Conservation (phyloP, 345 rosid genomes). For the Eucalyptus pauciflora region DNA sequence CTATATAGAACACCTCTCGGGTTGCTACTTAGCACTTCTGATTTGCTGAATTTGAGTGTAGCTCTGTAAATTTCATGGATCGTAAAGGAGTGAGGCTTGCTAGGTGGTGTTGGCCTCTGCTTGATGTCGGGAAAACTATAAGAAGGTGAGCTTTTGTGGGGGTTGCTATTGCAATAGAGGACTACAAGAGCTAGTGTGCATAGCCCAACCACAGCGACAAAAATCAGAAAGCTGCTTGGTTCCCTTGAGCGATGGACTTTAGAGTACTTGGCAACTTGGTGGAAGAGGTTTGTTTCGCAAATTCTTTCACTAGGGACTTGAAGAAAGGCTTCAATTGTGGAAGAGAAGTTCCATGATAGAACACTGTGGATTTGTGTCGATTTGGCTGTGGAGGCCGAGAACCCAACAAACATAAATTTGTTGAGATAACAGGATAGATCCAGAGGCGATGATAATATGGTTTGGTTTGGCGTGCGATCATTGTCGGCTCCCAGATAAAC, state of each 20-base stretch:
- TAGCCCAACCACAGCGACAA: background rate
- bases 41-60: background rate
- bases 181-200: background rate
- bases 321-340: background rate
- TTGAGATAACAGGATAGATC: background rate
- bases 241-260: background rate
- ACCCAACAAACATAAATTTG: conserved; percentile 12
- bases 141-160: background rate
- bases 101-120: background rate
- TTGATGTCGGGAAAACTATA: background rate
- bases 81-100: background rate
- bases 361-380: background rate
- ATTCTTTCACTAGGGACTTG: background rate
- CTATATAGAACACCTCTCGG: background rate
- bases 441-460: background rate
- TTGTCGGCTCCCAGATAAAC: background rate
- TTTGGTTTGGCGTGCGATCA: background rate
- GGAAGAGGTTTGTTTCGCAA: background rate
- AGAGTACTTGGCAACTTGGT: background rate
- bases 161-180: background rate
- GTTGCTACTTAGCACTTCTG: background rate
- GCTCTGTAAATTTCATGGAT: background rate
- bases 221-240: background rate
- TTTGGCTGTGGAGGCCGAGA: conserved; percentile 4
- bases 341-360: conserved; percentile 5